These are phyloP conservation scores for Chlamydomonas sphaeroides DNA, from an alignment of 139 green algal species.

Conservation along the genomic window DNA sequence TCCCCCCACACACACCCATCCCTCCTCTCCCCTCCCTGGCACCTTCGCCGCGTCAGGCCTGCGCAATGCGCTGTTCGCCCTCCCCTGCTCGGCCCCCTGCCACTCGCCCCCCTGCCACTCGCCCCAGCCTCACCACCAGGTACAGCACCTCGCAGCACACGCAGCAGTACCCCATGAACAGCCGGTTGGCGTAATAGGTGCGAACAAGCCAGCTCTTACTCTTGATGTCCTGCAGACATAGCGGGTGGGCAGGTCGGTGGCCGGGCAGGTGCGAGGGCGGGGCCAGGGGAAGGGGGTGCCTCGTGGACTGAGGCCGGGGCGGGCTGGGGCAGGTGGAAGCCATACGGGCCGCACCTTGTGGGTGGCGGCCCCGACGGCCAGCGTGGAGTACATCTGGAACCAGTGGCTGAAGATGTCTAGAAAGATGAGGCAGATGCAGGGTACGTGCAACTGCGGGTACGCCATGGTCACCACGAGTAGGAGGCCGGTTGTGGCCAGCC, in stretches of 20 bases:
- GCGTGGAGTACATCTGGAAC: slow-evolving; percentile 90
- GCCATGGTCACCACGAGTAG: slow-evolving; percentile 79
- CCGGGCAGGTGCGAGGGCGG: too few species aligned
- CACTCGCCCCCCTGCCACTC: too few species aligned
- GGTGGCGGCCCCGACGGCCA: slow-evolving; percentile 69
- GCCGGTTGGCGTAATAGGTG: slow-evolving; percentile 88
- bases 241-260: too few species aligned
- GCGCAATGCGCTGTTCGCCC: not conserved
- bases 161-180: slow-evolving; percentile 98
- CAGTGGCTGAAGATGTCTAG: slow-evolving; percentile 97
- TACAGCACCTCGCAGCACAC: slow-evolving; percentile 86
- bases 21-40: too few species aligned
- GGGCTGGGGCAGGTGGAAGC: too few species aligned
- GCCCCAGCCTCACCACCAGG: slow-evolving; percentile 51
- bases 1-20: not conserved
- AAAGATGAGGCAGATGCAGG: slow-evolving; percentile 79
- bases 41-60: too few species aligned
- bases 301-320: too few species aligned
- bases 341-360: slow-evolving; percentile 77
- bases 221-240: slow-evolving; percentile 74
- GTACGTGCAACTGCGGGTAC: slow-evolving; percentile 63
- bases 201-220: slow-evolving; percentile 81
- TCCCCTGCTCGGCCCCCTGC: too few species aligned
- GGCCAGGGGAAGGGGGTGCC: too few species aligned
- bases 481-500: slow-evolving; percentile 89